Percentiles rank a stretch among this genome's conserved stretches.
These are phyloP conservation scores for Talaromyces funiculosus DNA, from an alignment of 2,329 filamentous ascomycete species.

Conservation along the genomic window DNA sequence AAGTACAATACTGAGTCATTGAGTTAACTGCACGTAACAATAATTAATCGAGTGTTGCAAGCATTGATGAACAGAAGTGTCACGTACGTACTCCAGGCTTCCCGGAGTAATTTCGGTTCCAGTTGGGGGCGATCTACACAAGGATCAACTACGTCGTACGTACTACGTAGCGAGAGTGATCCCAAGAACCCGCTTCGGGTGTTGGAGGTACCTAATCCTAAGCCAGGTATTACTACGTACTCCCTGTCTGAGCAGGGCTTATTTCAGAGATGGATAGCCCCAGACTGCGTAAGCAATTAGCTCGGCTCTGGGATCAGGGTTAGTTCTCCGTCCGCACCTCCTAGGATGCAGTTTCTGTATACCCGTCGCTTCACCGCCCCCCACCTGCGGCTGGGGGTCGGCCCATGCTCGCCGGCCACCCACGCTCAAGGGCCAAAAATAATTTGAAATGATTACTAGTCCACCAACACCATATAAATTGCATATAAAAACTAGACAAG, in stretches of 20 bases:
- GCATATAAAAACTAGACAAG: background rate
- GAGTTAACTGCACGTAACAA: too few species aligned
- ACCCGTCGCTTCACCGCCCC: too few species aligned
- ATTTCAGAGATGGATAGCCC: background rate
- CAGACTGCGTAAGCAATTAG: background rate
- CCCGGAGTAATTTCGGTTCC: background rate
- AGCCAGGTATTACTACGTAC: background rate
- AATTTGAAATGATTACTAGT: background rate
- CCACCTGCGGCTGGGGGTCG: too few species aligned
- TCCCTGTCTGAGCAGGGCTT: background rate
- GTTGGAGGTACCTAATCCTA: background rate
- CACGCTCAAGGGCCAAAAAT: background rate
- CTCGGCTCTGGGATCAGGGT: background rate
- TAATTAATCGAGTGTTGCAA: background rate
- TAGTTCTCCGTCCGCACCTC: background rate
- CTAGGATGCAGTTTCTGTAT: background rate
- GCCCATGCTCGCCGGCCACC: background rate
- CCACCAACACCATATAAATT: background rate
- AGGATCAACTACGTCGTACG: slow-evolving; percentile 1
- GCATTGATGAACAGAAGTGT: background rate
- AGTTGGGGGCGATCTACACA: background rate
- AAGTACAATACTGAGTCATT: background rate
- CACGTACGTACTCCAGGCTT: background rate
- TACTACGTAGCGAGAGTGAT: too few species aligned
- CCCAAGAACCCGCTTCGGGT: background rate